Percentiles rank a stretch among this genome's conserved stretches.
Evolutionary conservation across 1,284 basidiomycete species (phyloP).

Genomic region (Erythrobasidium hasegawianum): DNA sequence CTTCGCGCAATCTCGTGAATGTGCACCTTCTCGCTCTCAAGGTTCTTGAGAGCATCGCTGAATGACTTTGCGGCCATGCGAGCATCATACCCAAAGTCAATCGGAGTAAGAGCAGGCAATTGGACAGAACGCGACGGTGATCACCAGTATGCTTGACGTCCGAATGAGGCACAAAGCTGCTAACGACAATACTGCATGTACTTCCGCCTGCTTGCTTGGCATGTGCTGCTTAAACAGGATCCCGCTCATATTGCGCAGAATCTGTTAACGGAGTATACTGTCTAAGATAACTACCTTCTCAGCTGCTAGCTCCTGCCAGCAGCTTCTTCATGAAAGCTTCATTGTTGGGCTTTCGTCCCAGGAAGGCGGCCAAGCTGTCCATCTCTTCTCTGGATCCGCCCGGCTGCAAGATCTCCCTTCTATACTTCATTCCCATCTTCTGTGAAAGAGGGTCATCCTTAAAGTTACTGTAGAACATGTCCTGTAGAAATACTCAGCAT

Average conservation of each 20-base stretch:
- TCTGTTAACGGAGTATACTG: no score
- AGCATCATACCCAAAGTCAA: constrained; percentile 67
- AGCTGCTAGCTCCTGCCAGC: constrained; percentile 33
- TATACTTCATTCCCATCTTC: constrained; percentile 50
- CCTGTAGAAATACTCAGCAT: no score
- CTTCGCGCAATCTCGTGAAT: no score
- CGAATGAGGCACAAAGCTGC: no score
- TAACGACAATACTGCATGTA: no score
- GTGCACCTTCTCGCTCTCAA: constrained; percentile 26
- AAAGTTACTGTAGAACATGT: constrained; percentile 26
- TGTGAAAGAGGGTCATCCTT: constrained; percentile 21
- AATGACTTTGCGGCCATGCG: constrained; percentile 46
- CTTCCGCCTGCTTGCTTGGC: no score
- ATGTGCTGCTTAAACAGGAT: no score
- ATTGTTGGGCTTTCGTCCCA: constrained; percentile 69
- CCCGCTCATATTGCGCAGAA: no score
- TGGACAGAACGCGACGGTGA: no score
- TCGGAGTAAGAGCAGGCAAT: constrained; percentile 61
- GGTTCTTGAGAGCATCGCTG: constrained; percentile 12
- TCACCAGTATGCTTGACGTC: no score
- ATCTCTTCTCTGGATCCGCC: constrained; percentile 61
- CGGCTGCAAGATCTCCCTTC: constrained; percentile 57
- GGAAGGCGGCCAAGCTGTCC: constrained; percentile 63
- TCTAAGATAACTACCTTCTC: no score
- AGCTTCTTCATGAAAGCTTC: constrained; percentile 68